phyloP scores from a whole-genome alignment of 805 yeast genomes.

The Jamesozyma piceae region DNA sequence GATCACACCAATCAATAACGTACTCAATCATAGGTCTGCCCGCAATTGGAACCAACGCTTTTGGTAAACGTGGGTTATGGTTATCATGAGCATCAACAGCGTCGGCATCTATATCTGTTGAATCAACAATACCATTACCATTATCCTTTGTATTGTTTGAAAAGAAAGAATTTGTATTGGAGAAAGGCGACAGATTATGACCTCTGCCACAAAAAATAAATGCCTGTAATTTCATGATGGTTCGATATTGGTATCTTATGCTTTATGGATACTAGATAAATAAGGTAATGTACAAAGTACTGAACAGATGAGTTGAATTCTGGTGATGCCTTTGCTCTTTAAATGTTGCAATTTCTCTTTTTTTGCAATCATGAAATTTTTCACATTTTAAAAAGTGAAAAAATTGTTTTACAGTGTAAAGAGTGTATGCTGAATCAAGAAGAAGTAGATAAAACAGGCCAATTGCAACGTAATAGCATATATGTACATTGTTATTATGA shows the following conservation, averaged over 20 bases:
- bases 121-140: not conserved
- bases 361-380: too few species aligned
- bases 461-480: too few species aligned
- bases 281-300: too few species aligned
- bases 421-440: too few species aligned
- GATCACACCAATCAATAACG: slow-evolving; percentile 87
- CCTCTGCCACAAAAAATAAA: slow-evolving; percentile 87
- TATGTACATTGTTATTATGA: too few species aligned
- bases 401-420: not conserved
- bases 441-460: too few species aligned
- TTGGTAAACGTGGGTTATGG: slow-evolving; percentile 40
- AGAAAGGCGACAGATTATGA: slow-evolving; percentile 56
- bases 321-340: too few species aligned
- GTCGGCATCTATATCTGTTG: not conserved
- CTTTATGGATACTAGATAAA: too few species aligned
- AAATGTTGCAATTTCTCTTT: too few species aligned
- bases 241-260: not conserved
- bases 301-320: too few species aligned
- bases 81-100: not conserved
- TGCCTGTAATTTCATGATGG: slow-evolving; percentile 85
- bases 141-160: not conserved
- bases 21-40: slow-evolving; percentile 82
- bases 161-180: slow-evolving; percentile 2
- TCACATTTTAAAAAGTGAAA: too few species aligned
- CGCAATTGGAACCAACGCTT: slow-evolving; percentile 84